Evolutionary conservation across 768 basidiomycete genomes (phyloP), one percentile per base, ranked within the genome.

Genomic region (Agaricus blazei): DNA sequence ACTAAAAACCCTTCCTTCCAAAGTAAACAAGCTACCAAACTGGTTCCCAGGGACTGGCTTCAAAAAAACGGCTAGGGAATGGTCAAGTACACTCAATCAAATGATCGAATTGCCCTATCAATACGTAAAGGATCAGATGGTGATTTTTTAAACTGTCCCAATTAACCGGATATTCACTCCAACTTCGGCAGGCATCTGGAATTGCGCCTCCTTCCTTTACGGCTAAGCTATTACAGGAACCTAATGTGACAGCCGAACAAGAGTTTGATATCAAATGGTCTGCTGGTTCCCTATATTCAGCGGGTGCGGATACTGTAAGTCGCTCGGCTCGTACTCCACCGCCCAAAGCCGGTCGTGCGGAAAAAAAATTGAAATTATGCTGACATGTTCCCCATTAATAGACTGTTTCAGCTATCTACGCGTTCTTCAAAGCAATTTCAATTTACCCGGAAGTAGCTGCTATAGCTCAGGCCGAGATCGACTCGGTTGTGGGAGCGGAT

Each of bases 21-120:
- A 11, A 83, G 80, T 82, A 51, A 68, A 69, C 37, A 64, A 77
- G 51, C 49, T 80, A 41, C 80, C 80, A 15, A 66, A 70, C n/a
- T 84, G 83, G 83, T 74, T 83, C 58, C 83, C 83, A 3, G 83
- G 83, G 4, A 78, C 78, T 9, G 68, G 68, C 0, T 84, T 84
- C 70, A 75, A 83, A 62, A 58, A 62, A 45, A 75, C 67, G 24
- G 82, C 81, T 0, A 70, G 64, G 41, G 66, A 69, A 54, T 82
- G 79, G 76, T 70, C 71, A 6, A 60, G 59, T 24, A 73, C 73
- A 2, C 65, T 79, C 8, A 57, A 68, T n/a, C 67, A 68, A 24
- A 75, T 81, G 77, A 73, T 74, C 7, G 74, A 81, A 27, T 63
- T 66, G 5, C 81, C 81, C 2, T 72, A 77, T 54, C 59, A 65